Evolutionary conservation across 768 basidiomycete genomes (phyloP).

Genomic region (Leccinum olivaceopallidum): DNA sequence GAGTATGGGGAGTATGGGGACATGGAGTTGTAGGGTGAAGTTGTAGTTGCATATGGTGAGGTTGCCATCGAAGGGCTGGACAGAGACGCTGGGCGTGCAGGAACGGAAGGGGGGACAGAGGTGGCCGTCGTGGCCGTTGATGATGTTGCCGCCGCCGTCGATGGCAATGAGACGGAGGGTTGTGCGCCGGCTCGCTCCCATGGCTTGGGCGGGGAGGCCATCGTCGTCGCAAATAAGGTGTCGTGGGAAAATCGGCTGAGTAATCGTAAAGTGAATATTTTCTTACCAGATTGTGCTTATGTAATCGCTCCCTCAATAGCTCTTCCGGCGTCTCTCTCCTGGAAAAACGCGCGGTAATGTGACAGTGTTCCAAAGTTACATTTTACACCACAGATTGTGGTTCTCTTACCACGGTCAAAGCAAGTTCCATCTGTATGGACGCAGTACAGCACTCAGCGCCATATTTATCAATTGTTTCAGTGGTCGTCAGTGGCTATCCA

Average conservation of each 20-base stretch:
- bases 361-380: too few relatives aligned
- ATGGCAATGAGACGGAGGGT: conserved; percentile 26
- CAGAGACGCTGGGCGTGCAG: conserved; percentile 62
- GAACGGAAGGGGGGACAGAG: conserved; percentile 47
- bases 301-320: too few relatives aligned
- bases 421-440: too few relatives aligned
- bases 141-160: conserved; percentile 23
- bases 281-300: too few relatives aligned
- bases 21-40: conserved; percentile 47
- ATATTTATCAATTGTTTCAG: too few relatives aligned
- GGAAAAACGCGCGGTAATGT: too few relatives aligned
- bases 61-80: conserved; percentile 37
- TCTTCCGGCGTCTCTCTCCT: too few relatives aligned
- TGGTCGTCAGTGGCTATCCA: too few relatives aligned
- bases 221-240: conserved; percentile 32
- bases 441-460: too few relatives aligned
- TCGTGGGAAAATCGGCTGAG: conserved; percentile 19
- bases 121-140: conserved; percentile 25
- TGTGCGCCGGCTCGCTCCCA: conserved; percentile 69
- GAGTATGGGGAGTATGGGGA: conserved; percentile 48
- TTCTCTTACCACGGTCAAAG: too few relatives aligned
- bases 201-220: conserved; percentile 88
- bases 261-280: too few relatives aligned
- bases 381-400: too few relatives aligned
- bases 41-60: conserved; percentile 36